Evolutionary conservation across 2,329 filamentous ascomycete species (phyloP), one percentile per base, ranked within the genome.

Genomic region (Ophiostoma sp.): DNA sequence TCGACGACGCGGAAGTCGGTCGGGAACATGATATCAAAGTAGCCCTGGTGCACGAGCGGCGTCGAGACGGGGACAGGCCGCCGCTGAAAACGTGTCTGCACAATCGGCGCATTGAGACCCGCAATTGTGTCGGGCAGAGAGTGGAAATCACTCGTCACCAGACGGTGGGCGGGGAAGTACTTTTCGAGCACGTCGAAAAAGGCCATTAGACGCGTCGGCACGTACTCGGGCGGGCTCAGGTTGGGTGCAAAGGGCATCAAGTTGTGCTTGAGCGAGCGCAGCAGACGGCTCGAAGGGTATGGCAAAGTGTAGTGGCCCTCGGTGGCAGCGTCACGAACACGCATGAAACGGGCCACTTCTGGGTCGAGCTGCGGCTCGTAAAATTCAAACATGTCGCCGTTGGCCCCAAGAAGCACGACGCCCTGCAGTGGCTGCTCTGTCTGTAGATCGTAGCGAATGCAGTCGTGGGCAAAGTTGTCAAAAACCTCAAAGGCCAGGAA

Each of bases 401-500:
- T 85, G 9, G 85, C 87, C 80, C 97, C 94, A 79, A 99, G 91
- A 52, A 99, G 86, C 17, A 98, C 95, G 75, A 91, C 91, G 69
- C 94, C 94, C 84, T 99, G 97, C 72, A 97, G 87, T 0, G 95
- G 93, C 77, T 92, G 85, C 80, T 94, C 93, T 12, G 94, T 97
- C 74, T 86, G 83, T 12, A 92, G 87, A 82, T 98, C 92, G 84
- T 98, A 99, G 76, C 97, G 95, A 75, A 99, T 90, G 74, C 91
- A 89, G 83, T 99, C 96, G 84, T 99, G 97, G 48, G 94, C 91
- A 81, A 99, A 98, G 84, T 99, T 99, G 85, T 99, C 96, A 79
- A 98, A 97, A 77, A 99, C 96, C 83, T 99, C 96, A 83, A 99
- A 92, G 61, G 95, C 96, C 57, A 99, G 89, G 86, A 99, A 98